Base-by-base conservation (phyloP, 2,329 filamentous ascomycete species). In the Xylariaceae sp. region DNA sequence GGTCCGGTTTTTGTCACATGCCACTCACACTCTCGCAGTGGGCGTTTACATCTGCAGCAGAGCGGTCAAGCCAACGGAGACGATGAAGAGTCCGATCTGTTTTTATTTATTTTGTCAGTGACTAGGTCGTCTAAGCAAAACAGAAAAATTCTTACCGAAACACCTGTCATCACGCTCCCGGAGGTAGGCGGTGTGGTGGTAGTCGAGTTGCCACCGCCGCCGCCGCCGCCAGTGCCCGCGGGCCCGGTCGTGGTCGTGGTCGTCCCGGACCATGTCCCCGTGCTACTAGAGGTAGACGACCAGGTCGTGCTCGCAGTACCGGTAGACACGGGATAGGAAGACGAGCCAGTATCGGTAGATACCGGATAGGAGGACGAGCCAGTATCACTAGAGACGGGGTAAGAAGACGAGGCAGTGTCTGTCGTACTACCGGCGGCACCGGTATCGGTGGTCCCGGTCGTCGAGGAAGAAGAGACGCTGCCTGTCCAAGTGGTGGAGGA, bases 81-180 rank as follows among this genome's bases (percentile, higher is more conserved):
- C 34, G 9, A 51, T 17, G 29, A 57, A 44, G n/a, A 59, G 29
- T 7, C 48, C 50, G 19, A 50, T 27, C 54, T 58, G 13, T 1
- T 21, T 9, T 28, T 13, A 38, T 55, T 41, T 55, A n/a, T n/a
- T n/a, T n/a, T n/a, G n/a, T n/a, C n/a, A n/a, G n/a, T n/a, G n/a
- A n/a, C n/a, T n/a, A n/a, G n/a, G n/a, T n/a, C n/a, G n/a, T n/a
- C n/a, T n/a, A n/a, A n/a, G n/a, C n/a, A n/a, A n/a, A n/a, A n/a
- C n/a, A 14, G n/a, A 14, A 27, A 19, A 35, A 29, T 27, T 21
- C 36, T 47, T 48, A 59, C 55, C 34, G 53, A 58, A 48, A 53
- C 39, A 23, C 45, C 40, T 34, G 34, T 50, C 17, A 45, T 26
- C 9, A 35, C 34, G 9, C 39, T 44, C 46, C 53, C 7, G 43